Conservation (phyloP, 306 rosid genomes). For the Lithocarpus polystachyus region DNA sequence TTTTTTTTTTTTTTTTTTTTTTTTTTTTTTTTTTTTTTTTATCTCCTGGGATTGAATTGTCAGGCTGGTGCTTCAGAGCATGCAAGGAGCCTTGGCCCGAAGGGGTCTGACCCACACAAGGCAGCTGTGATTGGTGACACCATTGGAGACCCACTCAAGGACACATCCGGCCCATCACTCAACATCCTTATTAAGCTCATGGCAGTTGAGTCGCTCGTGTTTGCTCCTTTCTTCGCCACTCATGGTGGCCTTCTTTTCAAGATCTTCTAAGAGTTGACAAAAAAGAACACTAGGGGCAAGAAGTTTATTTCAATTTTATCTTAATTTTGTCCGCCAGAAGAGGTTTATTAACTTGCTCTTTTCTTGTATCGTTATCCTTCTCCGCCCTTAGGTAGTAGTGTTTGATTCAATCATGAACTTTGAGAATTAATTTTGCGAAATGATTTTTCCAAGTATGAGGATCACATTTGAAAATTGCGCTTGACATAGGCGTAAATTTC, state of each 20-base stretch:
- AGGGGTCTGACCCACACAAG: constrained; percentile 71
- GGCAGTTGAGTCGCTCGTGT: constrained; percentile 68
- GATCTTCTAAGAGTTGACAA: constrained; percentile 34
- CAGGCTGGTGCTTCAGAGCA: constrained; percentile 75
- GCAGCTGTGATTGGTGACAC: constrained; percentile 79
- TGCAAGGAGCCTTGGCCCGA: constrained; percentile 65
- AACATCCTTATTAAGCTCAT: constrained; percentile 77
- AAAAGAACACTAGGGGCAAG: constrained; percentile 3
- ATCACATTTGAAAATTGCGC: neutral
- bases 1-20: neutral
- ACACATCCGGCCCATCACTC: constrained; percentile 75
- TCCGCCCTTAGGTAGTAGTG: constrained; percentile 26
- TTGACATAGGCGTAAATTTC: neutral
- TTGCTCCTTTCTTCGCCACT: constrained; percentile 70
- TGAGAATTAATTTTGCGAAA: constrained; percentile 24
- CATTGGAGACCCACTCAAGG: constrained; percentile 74
- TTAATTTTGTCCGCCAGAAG: neutral
- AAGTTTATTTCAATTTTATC: constrained; percentile 10
- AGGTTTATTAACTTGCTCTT: constrained; percentile 2
- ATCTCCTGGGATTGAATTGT: neutral
- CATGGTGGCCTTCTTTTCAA: constrained; percentile 73
- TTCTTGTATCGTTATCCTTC: constrained; percentile 29
- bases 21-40: neutral
- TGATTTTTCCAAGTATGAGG: neutral
- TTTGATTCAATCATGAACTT: constrained; percentile 19